Evolutionary conservation across 2,329 filamentous ascomycete genomes (phyloP).

Genomic region (Xylogone sp.): DNA sequence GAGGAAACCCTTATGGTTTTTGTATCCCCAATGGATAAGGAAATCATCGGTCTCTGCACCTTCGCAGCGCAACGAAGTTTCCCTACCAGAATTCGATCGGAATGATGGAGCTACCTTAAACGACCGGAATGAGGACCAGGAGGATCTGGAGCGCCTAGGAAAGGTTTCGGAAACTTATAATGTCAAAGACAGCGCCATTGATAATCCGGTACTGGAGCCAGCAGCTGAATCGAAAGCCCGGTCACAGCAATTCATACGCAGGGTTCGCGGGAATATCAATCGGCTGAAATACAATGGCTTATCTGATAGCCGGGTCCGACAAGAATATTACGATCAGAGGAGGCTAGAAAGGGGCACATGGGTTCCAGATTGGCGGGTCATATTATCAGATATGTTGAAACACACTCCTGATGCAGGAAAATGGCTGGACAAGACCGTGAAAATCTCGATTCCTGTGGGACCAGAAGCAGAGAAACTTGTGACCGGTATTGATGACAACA

Average conservation of each 20-base stretch:
- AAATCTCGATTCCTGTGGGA: constrained; percentile 10
- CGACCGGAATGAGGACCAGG: background rate
- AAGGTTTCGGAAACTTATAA: background rate
- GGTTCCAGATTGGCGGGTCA: constrained; percentile 18
- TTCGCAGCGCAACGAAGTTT: background rate
- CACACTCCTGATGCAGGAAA: constrained; percentile 13
- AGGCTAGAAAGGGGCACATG: constrained; percentile 2
- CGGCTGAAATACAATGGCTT: background rate
- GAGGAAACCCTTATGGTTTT: constrained; percentile 40
- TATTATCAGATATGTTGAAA: constrained; percentile 12
- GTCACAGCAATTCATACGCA: background rate
- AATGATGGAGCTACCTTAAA: too few species aligned
- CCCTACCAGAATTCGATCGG: background rate
- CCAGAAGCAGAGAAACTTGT: constrained; percentile 6
- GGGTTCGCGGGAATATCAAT: background rate
- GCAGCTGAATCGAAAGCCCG: background rate
- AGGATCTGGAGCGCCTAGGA: background rate
- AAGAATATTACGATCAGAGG: constrained; percentile 10
- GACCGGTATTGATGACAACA: constrained; percentile 16
- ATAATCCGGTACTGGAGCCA: background rate
- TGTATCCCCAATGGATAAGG: constrained; percentile 38
- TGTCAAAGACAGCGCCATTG: background rate
- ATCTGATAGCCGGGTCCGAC: constrained; percentile 3
- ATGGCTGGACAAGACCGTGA: constrained; percentile 16
- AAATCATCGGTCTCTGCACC: constrained; percentile 16